Percentiles rank a stretch among this genome's conserved stretches.
Evolutionary conservation across 1,284 basidiomycete genomes (phyloP).

Genomic region (Trametes polyzona): DNA sequence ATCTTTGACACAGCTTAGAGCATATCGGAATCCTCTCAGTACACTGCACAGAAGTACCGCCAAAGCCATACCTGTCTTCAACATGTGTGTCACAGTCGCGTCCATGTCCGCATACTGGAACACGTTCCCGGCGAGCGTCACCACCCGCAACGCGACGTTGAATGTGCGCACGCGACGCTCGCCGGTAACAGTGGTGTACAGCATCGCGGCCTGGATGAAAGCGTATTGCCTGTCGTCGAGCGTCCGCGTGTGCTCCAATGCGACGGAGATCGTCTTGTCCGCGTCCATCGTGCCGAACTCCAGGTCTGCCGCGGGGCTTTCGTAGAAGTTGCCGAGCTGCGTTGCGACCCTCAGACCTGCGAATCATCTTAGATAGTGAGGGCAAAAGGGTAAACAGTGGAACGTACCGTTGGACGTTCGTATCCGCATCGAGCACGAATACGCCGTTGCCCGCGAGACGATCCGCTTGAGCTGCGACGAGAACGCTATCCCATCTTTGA

Average conservation of each 20-base stretch:
- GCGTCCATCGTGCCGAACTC: constrained; percentile 84
- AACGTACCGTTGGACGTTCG: constrained; percentile 83
- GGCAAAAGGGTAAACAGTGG: neutral
- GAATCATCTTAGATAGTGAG: too few species aligned
- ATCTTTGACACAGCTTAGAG: constrained; percentile 70
- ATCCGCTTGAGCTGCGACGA: constrained; percentile 77
- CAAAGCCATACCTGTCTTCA: constrained; percentile 75
- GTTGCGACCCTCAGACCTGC: constrained; percentile 74
- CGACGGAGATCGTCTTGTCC: constrained; percentile 77
- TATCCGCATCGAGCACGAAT: constrained; percentile 82
- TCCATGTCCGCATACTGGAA: constrained; percentile 96
- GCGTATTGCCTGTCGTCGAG: constrained; percentile 82
- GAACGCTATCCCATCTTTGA: constrained; percentile 71
- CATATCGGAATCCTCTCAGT: constrained; percentile 11
- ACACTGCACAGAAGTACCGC: neutral
- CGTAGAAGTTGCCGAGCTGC: constrained; percentile 85
- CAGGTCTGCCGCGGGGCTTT: constrained; percentile 76
- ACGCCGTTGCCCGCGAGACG: constrained; percentile 76
- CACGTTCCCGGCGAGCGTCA: constrained; percentile 86
- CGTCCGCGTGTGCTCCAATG: constrained; percentile 64
- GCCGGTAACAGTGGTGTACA: constrained; percentile 86
- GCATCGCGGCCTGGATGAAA: constrained; percentile 87
- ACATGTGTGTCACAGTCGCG: constrained; percentile 73
- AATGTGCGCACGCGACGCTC: constrained; percentile 85
- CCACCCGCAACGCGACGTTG: constrained; percentile 86